phyloP scores from a whole-genome alignment of 1,139 yeast species.

The Saccharomycopsis phalli region DNA sequence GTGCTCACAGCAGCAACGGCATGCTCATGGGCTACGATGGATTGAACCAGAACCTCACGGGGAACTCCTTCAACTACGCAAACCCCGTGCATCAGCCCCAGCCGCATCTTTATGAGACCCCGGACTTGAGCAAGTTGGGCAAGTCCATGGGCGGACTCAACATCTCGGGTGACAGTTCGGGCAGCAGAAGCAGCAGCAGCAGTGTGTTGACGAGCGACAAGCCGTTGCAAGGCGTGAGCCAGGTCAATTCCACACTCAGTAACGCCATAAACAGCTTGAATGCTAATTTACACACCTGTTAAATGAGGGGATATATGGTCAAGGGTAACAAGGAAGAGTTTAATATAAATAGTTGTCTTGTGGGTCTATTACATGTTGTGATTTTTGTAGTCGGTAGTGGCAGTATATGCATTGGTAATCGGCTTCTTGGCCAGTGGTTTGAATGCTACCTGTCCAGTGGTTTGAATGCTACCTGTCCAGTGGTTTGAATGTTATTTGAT shows the following conservation, averaged over 20 bases:
- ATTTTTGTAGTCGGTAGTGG: no score
- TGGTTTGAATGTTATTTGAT: no score
- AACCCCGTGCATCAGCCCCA: not conserved
- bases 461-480: no score
- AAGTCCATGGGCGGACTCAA: not conserved
- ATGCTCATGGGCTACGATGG: not conserved
- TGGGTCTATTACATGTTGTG: no score
- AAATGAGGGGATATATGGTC: no score
- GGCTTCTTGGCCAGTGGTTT: no score
- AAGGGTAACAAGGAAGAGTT: no score
- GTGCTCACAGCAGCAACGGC: slow-evolving; percentile 11
- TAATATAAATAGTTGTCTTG: no score
- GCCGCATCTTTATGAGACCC: not conserved
- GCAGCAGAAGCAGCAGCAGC: not conserved
- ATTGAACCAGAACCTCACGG: slow-evolving; percentile 6
- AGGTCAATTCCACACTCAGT: not conserved
- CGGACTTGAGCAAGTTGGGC: not conserved
- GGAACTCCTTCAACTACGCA: not conserved
- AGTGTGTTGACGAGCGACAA: not conserved
- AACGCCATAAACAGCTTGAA: not conserved
- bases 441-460: no score
- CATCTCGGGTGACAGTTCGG: not conserved
- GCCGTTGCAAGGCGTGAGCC: not conserved
- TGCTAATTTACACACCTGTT: no score
- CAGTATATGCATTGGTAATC: no score